Evolutionary conservation across 2,329 filamentous ascomycete genomes (phyloP).

Genomic region (Neofusicoccum umdonicola): DNA sequence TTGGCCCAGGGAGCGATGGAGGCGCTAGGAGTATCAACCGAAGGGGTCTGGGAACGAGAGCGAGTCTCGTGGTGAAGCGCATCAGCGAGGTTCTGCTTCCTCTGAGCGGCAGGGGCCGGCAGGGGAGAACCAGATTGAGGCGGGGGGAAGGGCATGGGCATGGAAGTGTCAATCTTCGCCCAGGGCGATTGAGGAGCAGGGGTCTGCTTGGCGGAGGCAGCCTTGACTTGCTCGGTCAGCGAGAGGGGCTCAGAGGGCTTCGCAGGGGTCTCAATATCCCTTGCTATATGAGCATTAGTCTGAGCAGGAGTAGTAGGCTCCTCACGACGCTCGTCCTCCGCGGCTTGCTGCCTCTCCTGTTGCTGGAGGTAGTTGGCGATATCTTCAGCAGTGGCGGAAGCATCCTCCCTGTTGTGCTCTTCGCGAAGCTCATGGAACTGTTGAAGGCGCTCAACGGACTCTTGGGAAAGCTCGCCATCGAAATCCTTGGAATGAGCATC

Average conservation of each 20-base stretch:
- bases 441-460: slow-evolving; percentile 66
- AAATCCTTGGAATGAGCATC: slow-evolving; percentile 47
- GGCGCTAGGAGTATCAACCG: slow-evolving; percentile 61
- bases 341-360: slow-evolving; percentile 26
- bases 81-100: slow-evolving; percentile 82
- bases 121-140: slow-evolving; percentile 76
- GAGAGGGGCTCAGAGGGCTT: slow-evolving; percentile 58
- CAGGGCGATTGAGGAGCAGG: slow-evolving; percentile 55
- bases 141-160: slow-evolving; percentile 77
- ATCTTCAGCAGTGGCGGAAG: slow-evolving; percentile 7
- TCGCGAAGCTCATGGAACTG: slow-evolving; percentile 75
- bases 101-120: slow-evolving; percentile 84
- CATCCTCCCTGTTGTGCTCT: slow-evolving; percentile 27
- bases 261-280: slow-evolving; percentile 10
- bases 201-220: slow-evolving; percentile 60
- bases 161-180: slow-evolving; percentile 60
- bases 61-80: slow-evolving; percentile 61
- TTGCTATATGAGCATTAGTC: neutral
- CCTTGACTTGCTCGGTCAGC: slow-evolving; percentile 79
- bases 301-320: neutral
- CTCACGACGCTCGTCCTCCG: slow-evolving; percentile 24
- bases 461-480: slow-evolving; percentile 42
- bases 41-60: slow-evolving; percentile 76
- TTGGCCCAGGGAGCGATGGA: slow-evolving; percentile 95
- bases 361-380: slow-evolving; percentile 16